Evolutionary conservation across 164 flowering plant species (phyloP), one percentile per base, ranked within the genome.

Genomic region (Vitis labrusca): DNA sequence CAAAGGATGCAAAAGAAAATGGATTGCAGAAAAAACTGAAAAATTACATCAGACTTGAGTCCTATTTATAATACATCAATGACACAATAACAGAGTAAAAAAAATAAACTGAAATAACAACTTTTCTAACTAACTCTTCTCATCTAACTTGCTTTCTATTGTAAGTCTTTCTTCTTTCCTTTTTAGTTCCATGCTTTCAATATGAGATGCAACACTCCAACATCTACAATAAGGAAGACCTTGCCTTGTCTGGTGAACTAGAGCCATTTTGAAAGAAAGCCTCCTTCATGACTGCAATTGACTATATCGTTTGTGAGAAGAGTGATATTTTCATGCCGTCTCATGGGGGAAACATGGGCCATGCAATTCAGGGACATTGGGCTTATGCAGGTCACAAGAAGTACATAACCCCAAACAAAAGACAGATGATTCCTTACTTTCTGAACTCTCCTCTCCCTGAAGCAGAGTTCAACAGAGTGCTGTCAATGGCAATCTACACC

Each of bases 341-440:
- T 62, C 97, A 96, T 83, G 99, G 99, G 6, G 99, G 99, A 66
- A 93, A 96, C 66, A 96, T 96, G 99, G 97, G 94, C 17, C 99
- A 86, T 60, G 97, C 97, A 2, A 75, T 96, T 19, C 98, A 96
- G 95, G 98, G 98, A 44, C 87, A 90, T 59, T 75, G 99, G 72
- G 98, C 98, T 1, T 96, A 88, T 80, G 90, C 96, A 49, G 99
- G 99, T 57, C 98, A 96, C 82, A 91, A 77, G 82, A 96, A 93
- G 82, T 82, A 90, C 59, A 91, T 96, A 64, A 92, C 92, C 50
- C 98, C 99, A 8, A 91, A 96, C 85, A 96, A 96, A 76, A 82
- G 99, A 63, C 90, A 85, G 66, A 96, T 93, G 99, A 87, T 93
- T 12, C 90, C 86, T 8, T 81, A 88, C 68, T 92, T 93, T 58